phyloP scores from a whole-genome alignment of 495 filamentous ascomycete genomes.

The Trichoderma reesei region DNA sequence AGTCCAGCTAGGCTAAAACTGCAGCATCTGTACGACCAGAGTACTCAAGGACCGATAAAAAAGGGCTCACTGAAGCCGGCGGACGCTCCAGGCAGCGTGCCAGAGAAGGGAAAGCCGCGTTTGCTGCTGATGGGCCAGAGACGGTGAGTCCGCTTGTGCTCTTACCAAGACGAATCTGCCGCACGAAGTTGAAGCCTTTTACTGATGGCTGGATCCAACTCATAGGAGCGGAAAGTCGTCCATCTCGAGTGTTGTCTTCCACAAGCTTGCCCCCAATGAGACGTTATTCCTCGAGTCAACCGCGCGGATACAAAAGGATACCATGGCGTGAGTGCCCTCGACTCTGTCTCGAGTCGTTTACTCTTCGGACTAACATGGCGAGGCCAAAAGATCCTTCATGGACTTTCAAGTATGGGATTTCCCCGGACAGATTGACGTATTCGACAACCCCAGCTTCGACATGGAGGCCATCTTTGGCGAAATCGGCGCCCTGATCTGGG shows the following conservation, averaged over 20 bases:
- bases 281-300: conserved; percentile 93
- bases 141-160: conserved; percentile 45
- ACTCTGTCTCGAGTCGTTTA: background rate
- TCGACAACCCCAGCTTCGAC: conserved; percentile 64
- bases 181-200: background rate
- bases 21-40: conserved; percentile 47
- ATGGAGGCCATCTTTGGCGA: conserved; percentile 87
- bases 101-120: conserved; percentile 61
- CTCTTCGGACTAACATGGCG: conserved; percentile 16
- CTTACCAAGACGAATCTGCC: conserved; percentile 16
- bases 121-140: conserved; percentile 91
- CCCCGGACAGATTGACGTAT: conserved; percentile 83
- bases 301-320: conserved; percentile 82
- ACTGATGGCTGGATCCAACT: background rate
- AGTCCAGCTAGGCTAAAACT: conserved; percentile 46
- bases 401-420: conserved; percentile 98
- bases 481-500: conserved; percentile 92
- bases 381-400: conserved; percentile 73
- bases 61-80: conserved; percentile 29
- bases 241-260: conserved; percentile 94
- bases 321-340: conserved; percentile 58
- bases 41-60: conserved; percentile 36
- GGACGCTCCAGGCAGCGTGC: conserved; percentile 30
- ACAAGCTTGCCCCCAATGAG: conserved; percentile 91
- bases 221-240: conserved; percentile 92